Evolutionary conservation across 164 flowering plant species (phyloP).

Genomic region (Paratinospora sagittata): DNA sequence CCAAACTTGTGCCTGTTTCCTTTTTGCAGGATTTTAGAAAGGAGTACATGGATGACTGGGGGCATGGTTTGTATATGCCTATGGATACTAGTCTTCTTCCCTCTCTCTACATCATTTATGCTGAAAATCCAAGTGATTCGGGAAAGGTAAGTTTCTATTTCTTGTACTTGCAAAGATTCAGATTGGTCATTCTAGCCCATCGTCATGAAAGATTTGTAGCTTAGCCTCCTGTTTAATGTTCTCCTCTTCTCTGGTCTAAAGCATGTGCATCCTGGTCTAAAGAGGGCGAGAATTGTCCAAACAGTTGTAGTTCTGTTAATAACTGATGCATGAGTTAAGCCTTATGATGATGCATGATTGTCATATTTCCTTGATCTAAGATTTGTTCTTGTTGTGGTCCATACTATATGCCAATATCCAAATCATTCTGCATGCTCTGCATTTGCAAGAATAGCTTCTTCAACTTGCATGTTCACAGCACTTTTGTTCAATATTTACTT

Average conservation of each 20-base stretch:
- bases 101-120: conserved; percentile 81
- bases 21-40: conserved; percentile 66
- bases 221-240: background rate
- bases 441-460: too few relatives aligned
- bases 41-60: conserved; percentile 68
- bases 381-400: too few relatives aligned
- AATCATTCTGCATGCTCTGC: background rate
- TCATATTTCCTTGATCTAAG: background rate
- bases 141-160: conserved; percentile 62
- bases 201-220: background rate
- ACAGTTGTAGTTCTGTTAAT: background rate
- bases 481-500: background rate
- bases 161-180: background rate
- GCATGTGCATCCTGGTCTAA: background rate
- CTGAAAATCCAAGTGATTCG: conserved; percentile 97
- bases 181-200: background rate
- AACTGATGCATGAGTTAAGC: background rate
- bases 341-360: background rate
- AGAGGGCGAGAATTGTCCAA: background rate
- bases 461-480: background rate
- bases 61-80: conserved; percentile 73
- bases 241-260: background rate
- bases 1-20: background rate
- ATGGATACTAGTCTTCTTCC: conserved; percentile 81
- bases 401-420: background rate